Percentiles rank a stretch among this genome's conserved stretches.
Evolutionary conservation across 257 asterid species (phyloP).

Genomic region (Jasminum sambac): DNA sequence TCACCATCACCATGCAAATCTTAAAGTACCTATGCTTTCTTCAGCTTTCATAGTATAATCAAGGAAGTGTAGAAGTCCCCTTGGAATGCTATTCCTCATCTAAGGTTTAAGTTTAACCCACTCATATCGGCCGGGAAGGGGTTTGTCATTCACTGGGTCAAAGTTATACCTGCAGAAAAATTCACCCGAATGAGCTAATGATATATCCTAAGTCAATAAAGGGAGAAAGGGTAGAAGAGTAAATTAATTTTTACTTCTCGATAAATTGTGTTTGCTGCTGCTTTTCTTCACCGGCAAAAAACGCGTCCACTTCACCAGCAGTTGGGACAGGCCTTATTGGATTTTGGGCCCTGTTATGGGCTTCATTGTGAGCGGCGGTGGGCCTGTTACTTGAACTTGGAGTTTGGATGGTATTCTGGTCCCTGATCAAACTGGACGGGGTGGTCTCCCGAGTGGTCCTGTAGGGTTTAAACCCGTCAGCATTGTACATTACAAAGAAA

Average conservation of each 20-base stretch:
- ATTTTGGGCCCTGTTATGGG: slow-evolving; percentile 16
- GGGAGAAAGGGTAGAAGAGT: background rate
- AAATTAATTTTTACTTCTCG: slow-evolving; percentile 28
- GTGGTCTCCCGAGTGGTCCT: slow-evolving; percentile 42
- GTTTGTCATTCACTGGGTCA: slow-evolving; percentile 37
- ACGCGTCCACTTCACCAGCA: slow-evolving; percentile 28
- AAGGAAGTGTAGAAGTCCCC: slow-evolving; percentile 21
- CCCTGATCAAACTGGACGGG: slow-evolving; percentile 34
- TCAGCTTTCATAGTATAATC: slow-evolving; percentile 23
- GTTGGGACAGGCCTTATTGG: slow-evolving; percentile 23
- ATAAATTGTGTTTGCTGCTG: slow-evolving; percentile 30
- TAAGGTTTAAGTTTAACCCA: slow-evolving; percentile 34
- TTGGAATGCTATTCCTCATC: slow-evolving; percentile 10
- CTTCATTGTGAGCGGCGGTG: background rate
- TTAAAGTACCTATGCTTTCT: slow-evolving; percentile 15
- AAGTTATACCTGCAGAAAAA: slow-evolving; percentile 40
- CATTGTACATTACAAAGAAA: background rate
- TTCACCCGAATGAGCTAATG: background rate
- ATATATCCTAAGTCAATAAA: background rate
- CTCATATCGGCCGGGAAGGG: slow-evolving; percentile 36
- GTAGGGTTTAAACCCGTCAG: background rate
- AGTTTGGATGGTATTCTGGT: slow-evolving; percentile 22
- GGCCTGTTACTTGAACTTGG: slow-evolving; percentile 37
- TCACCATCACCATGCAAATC: slow-evolving; percentile 23
- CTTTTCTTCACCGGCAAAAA: slow-evolving; percentile 28